phyloP scores from a whole-genome alignment of 2,329 filamentous ascomycete species.

The Simplicillium sp. region DNA sequence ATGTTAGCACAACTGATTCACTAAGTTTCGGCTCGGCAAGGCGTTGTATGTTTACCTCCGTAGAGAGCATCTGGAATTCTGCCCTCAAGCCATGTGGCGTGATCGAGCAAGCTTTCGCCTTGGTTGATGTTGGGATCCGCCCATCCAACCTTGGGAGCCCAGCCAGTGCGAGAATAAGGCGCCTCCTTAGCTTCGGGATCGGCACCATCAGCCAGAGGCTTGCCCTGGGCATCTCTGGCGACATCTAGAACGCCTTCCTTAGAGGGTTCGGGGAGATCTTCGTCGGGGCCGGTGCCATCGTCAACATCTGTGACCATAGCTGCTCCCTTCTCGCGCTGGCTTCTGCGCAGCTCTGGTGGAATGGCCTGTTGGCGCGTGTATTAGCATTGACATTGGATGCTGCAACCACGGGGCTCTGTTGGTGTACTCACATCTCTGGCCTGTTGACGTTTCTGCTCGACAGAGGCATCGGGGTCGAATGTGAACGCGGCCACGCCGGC shows the following conservation, averaged over 20 bases:
- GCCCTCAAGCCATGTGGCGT: constrained; percentile 78
- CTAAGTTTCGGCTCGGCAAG: neutral
- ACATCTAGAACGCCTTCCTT: constrained; percentile 58
- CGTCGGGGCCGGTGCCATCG: constrained; percentile 57
- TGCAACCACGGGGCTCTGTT: neutral
- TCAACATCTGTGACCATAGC: constrained; percentile 73
- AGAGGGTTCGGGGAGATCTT: constrained; percentile 68
- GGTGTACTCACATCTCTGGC: constrained; percentile 57
- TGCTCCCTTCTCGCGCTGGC: constrained; percentile 43
- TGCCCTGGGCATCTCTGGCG: constrained; percentile 37
- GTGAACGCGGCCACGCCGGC: constrained; percentile 72
- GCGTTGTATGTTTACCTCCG: constrained; percentile 61
- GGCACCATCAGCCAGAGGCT: constrained; percentile 37
- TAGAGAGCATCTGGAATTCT: constrained; percentile 83
- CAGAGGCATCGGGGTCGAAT: constrained; percentile 78
- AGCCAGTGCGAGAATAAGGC: constrained; percentile 55
- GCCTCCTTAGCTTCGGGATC: constrained; percentile 42
- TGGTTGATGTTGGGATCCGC: constrained; percentile 46
- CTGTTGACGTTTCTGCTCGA: constrained; percentile 77
- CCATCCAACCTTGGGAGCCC: constrained; percentile 79
- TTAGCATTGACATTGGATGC: neutral
- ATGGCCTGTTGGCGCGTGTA: constrained; percentile 19
- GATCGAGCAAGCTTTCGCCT: constrained; percentile 67
- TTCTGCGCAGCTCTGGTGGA: constrained; percentile 24
- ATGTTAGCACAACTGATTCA: neutral